phyloP scores from a whole-genome alignment of 805 yeast species.

The Wickerhamomyces pijperi region DNA sequence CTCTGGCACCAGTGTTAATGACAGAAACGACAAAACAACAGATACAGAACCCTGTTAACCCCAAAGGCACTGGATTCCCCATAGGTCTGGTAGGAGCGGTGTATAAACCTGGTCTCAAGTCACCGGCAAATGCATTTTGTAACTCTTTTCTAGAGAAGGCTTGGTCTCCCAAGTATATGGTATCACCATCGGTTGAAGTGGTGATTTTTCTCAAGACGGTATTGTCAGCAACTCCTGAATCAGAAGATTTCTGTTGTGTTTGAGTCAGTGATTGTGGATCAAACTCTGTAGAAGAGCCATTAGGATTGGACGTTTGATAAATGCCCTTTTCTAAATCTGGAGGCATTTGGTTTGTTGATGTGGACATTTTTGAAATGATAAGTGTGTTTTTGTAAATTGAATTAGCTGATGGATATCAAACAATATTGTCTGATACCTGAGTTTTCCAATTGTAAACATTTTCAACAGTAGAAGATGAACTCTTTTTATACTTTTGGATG shows the following conservation, averaged over 20 bases:
- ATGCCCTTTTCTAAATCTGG: neutral
- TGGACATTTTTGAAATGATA: too few relatives aligned
- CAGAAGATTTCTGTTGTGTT: neutral
- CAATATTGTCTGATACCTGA: too few relatives aligned
- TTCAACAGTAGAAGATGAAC: too few relatives aligned
- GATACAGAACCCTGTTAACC: slow-evolving; percentile 57
- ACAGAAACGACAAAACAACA: slow-evolving; percentile 48
- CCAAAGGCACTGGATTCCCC: slow-evolving; percentile 73
- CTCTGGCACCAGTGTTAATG: slow-evolving; percentile 56
- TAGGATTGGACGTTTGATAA: neutral
- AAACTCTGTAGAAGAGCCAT: slow-evolving; percentile 12
- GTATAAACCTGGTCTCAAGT: slow-evolving; percentile 32
- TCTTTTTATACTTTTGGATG: too few relatives aligned
- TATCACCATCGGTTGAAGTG: slow-evolving; percentile 23
- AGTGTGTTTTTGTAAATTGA: too few relatives aligned
- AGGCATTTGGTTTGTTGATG: neutral
- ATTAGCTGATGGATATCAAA: too few relatives aligned
- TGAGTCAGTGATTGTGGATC: slow-evolving; percentile 5
- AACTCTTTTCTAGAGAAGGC: slow-evolving; percentile 43
- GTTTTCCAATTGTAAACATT: too few relatives aligned
- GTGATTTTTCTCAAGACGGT: slow-evolving; percentile 12
- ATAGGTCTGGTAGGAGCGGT: slow-evolving; percentile 36
- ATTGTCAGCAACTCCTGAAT: too few relatives aligned
- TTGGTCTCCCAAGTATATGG: slow-evolving; percentile 27
- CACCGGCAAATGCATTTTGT: slow-evolving; percentile 54